These are phyloP conservation scores for Porcisia hertigi DNA, from an alignment of 208 protist species.

Conservation along the genomic window DNA sequence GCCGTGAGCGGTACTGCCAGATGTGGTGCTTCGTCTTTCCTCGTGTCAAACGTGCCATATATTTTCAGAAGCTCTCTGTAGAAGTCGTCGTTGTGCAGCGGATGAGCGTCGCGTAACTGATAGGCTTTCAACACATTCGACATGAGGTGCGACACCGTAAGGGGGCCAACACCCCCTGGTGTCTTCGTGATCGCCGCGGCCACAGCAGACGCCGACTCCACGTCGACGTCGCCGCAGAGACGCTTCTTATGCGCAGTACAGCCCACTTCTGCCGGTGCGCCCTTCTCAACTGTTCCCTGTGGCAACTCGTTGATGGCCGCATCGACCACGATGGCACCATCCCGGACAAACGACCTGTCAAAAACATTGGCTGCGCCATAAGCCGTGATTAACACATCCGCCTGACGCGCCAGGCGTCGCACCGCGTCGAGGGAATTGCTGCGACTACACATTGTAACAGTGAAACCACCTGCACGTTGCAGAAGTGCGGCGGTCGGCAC, in stretches of 20 bases:
- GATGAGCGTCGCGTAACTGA: slow-evolving; percentile 36
- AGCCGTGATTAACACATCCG: slow-evolving; percentile 94
- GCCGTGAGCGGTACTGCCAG: not conserved
- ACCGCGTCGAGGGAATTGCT: slow-evolving; percentile 72
- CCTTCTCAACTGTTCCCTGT: no score
- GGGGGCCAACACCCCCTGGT: slow-evolving; percentile 96
- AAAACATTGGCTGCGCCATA: slow-evolving; percentile 89
- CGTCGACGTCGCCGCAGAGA: slow-evolving; percentile 85
- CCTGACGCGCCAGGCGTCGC: slow-evolving; percentile 40
- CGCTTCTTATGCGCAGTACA: not conserved
- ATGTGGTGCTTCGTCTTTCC: slow-evolving; percentile 15
- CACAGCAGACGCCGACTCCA: slow-evolving; percentile 58
- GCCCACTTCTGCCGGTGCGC: not conserved
- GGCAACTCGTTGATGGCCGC: slow-evolving; percentile 94
- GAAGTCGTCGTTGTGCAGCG: slow-evolving; percentile 45
- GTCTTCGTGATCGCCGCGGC: slow-evolving; percentile 93
- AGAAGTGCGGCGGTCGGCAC: slow-evolving; percentile 91
- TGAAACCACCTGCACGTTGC: slow-evolving; percentile 74
- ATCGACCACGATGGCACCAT: slow-evolving; percentile 95
- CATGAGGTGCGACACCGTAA: slow-evolving; percentile 94
- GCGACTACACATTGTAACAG: slow-evolving; percentile 92
- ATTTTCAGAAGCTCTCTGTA: slow-evolving; percentile 53
- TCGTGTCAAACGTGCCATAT: slow-evolving; percentile 35
- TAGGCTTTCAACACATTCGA: slow-evolving; percentile 86
- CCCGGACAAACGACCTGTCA: slow-evolving; percentile 79